Base-by-base conservation (phyloP, 345 rosid genomes). In the Dipteronia sinensis region DNA sequence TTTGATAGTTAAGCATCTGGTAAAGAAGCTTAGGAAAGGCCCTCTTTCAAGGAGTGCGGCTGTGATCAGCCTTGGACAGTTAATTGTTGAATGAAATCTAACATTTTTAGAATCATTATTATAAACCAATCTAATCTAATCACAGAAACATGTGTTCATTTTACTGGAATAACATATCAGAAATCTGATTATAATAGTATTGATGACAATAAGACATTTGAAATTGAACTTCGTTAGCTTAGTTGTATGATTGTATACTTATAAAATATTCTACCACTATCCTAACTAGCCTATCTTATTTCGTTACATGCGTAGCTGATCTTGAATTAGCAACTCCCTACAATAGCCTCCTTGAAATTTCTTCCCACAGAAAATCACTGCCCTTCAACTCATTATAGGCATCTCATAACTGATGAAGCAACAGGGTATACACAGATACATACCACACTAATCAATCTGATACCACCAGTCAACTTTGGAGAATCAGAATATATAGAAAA, bases 381-480 rank as follows among this genome's bases (percentile, higher is more conserved):
- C 25, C 10, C 53, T 7, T 22, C 65, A 13, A 58, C 51, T 20
- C 13, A 40, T 59, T 72, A 31, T 22, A 23, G 22, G 76, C 5
- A 19, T 38, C 31, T 38, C 31, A 4, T 72, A 72, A 20, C 53
- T 20, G 20, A 59, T 29, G 13, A 47, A 63, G 42, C 29, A 58
- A 49, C 61, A 23, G 11, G 1, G 7, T 53, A 31, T 6, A 46
- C 0, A 46, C 6, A 6, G 8, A 73, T 46, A 12, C 17, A 16
- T 23, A 16, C 31, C 47, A 11, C 29, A 10, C 19, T n/a, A 27
- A 75, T 51, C 31, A 49, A 65, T 20, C 64, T 23, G 67, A 73
- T 27, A n/a, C 40, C 68, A 61, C 59, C 38, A 62, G 56, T 73
- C 31, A 72, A 55, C 27, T 55, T 56, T n/a, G n/a, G n/a, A n/a